A percentile compares a stretch with the other conserved stretches of the same genome.
Evolutionary conservation across 2,329 filamentous ascomycete species (phyloP).

Genomic region (Colletotrichum acutatum): DNA sequence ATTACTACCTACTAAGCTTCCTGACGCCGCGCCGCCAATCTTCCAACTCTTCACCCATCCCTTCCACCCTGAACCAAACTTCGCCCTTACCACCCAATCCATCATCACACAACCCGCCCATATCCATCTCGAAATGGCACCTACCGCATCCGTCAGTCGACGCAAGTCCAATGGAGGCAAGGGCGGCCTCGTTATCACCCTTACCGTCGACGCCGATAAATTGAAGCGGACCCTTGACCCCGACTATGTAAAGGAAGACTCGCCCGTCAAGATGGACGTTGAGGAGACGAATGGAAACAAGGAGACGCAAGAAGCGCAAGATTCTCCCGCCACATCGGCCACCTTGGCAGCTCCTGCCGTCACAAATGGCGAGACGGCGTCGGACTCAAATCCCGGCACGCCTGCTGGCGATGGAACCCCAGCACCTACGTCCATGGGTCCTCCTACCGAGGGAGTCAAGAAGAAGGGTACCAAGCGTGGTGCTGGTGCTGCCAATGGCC

Average conservation of each 20-base stretch:
- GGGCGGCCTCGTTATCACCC: constrained; percentile 56
- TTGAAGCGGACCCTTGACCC: constrained; percentile 63
- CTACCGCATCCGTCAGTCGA: constrained; percentile 32
- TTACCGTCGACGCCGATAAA: constrained; percentile 62
- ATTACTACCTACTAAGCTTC: constrained; percentile 12
- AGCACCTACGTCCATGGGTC: constrained; percentile 66
- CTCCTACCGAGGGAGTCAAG: constrained; percentile 71
- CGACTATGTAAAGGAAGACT: constrained; percentile 54
- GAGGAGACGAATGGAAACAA: constrained; percentile 42
- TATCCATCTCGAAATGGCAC: constrained; percentile 31
- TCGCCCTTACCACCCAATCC: neutral
- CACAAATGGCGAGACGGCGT: constrained; percentile 65
- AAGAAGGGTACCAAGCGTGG: constrained; percentile 81
- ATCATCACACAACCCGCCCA: constrained; percentile 4
- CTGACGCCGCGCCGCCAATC: constrained; percentile 12
- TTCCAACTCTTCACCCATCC: constrained; percentile 13
- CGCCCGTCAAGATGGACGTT: constrained; percentile 50
- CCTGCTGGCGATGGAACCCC: constrained; percentile 67
- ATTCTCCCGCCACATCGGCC: constrained; percentile 57
- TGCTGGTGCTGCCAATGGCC: constrained; percentile 72
- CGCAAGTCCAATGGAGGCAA: constrained; percentile 39
- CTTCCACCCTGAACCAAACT: constrained; percentile 1
- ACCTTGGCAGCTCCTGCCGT: constrained; percentile 51
- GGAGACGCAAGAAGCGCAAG: constrained; percentile 50
- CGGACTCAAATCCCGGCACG: constrained; percentile 70